Percentiles rank a stretch among this genome's conserved stretches.
These are phyloP conservation scores for Keithomyces neogunnii DNA, from an alignment of 2,329 filamentous ascomycete species.

Conservation along the genomic window DNA sequence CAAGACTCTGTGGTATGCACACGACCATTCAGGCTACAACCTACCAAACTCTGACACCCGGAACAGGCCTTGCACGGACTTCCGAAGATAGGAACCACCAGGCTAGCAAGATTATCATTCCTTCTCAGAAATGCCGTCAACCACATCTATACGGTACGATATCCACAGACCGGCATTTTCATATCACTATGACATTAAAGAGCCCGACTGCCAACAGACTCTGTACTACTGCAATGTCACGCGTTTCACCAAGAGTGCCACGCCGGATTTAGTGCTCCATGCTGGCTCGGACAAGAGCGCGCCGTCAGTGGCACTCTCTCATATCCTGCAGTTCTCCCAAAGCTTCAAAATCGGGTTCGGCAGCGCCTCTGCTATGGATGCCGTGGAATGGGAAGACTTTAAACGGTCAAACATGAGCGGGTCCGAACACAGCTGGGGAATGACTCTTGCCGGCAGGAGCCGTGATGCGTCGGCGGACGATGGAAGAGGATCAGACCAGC, in stretches of 20 bases:
- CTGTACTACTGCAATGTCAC: background rate
- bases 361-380: constrained; percentile 3
- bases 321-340: constrained; percentile 1
- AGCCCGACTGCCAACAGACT: background rate
- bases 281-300: background rate
- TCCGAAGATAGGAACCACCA: too few species aligned
- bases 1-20: too few species aligned
- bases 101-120: too few species aligned
- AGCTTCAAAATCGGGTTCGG: constrained; percentile 2
- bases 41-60: too few species aligned
- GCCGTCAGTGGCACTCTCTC: background rate
- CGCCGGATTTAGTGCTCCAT: background rate
- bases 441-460: background rate
- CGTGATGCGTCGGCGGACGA: too few species aligned
- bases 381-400: constrained; percentile 1
- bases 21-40: too few species aligned
- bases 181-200: background rate
- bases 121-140: background rate
- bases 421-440: constrained; percentile 2
- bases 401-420: background rate
- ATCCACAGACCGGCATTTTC: background rate
- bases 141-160: background rate
- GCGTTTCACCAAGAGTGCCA: background rate
- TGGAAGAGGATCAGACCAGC: background rate
- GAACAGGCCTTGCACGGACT: too few species aligned